phyloP scores from a whole-genome alignment of 805 yeast species.

The Schwanniomyces sp. region DNA sequence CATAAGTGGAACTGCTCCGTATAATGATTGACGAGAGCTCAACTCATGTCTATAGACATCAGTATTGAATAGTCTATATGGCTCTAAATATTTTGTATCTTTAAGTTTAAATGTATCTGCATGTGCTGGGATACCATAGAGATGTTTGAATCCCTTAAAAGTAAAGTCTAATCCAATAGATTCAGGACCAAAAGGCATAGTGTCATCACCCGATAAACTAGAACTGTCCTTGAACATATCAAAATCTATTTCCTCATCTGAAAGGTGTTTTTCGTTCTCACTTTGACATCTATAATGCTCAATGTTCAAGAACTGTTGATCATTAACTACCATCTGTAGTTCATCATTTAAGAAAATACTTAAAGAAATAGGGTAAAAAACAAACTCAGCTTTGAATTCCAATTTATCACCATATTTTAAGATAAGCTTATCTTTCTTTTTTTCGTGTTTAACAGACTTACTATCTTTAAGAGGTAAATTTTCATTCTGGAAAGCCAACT shows the following conservation, averaged over 20 bases:
- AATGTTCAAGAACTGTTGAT: slow-evolving; percentile 66
- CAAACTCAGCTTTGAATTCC: slow-evolving; percentile 44
- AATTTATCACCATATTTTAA: slow-evolving; percentile 36
- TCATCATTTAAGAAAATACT: slow-evolving; percentile 45
- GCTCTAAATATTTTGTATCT: slow-evolving; percentile 65
- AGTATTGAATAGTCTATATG: slow-evolving; percentile 87
- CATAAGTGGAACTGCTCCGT: slow-evolving; percentile 91
- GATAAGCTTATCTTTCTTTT: too few relatives aligned
- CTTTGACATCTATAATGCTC: slow-evolving; percentile 68
- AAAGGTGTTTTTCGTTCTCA: slow-evolving; percentile 35
- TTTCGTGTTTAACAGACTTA: too few relatives aligned
- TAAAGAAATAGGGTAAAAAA: slow-evolving; percentile 50
- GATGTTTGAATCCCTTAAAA: slow-evolving; percentile 58
- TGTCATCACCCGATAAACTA: slow-evolving; percentile 63
- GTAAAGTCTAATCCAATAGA: slow-evolving; percentile 78
- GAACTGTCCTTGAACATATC: slow-evolving; percentile 74
- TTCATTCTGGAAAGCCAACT: slow-evolving; percentile 52
- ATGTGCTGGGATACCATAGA: slow-evolving; percentile 95
- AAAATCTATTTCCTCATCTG: slow-evolving; percentile 61
- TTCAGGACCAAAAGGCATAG: slow-evolving; percentile 83
- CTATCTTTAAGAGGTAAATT: neutral
- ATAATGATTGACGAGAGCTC: slow-evolving; percentile 84
- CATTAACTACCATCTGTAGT: slow-evolving; percentile 62
- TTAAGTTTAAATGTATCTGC: slow-evolving; percentile 76
- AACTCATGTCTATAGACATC: slow-evolving; percentile 94